These are phyloP conservation scores for Fusarium pseudonygamai DNA, from an alignment of 2,329 filamentous ascomycete genomes.

Conservation along the genomic window DNA sequence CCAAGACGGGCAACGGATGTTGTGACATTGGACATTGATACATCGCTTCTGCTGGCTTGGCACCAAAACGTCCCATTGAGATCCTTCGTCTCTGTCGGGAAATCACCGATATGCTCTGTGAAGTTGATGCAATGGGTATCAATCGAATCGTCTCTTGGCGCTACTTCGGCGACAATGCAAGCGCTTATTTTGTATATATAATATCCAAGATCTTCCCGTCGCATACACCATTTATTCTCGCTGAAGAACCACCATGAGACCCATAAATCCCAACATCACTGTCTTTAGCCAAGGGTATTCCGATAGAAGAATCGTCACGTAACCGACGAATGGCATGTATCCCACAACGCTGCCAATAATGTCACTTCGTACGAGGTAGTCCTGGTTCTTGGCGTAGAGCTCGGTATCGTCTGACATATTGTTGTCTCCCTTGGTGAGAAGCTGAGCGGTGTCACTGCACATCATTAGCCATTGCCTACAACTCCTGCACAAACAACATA, in stretches of 20 bases:
- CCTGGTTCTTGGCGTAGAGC: constrained; percentile 82
- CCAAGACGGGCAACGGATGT: not conserved
- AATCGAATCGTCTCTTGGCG: constrained; percentile 7
- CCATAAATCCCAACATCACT: constrained; percentile 94
- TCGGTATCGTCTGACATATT: constrained; percentile 94
- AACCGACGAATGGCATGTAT: constrained; percentile 94
- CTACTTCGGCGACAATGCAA: not conserved
- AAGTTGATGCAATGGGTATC: constrained; percentile 20
- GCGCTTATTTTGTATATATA: not conserved
- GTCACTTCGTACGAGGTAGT: constrained; percentile 85
- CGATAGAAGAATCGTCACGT: constrained; percentile 94
- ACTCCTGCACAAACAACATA: constrained; percentile 44
- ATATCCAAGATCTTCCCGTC: not conserved
- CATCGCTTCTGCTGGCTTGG: constrained; percentile 17
- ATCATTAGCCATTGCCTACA: constrained; percentile 1
- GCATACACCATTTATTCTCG: constrained; percentile 68
- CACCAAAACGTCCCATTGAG: not conserved
- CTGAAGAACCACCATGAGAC: constrained; percentile 89
- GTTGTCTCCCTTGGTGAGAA: constrained; percentile 98
- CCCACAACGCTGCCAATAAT: constrained; percentile 93
- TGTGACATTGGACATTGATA: not conserved
- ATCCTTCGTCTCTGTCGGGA: not conserved
- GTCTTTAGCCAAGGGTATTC: constrained; percentile 98
- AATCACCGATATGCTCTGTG: constrained; percentile 19
- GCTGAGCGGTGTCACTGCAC: constrained; percentile 65